Evolutionary conservation across 257 asterid genomes (phyloP).

Genomic region (Ilex aquifolium): DNA sequence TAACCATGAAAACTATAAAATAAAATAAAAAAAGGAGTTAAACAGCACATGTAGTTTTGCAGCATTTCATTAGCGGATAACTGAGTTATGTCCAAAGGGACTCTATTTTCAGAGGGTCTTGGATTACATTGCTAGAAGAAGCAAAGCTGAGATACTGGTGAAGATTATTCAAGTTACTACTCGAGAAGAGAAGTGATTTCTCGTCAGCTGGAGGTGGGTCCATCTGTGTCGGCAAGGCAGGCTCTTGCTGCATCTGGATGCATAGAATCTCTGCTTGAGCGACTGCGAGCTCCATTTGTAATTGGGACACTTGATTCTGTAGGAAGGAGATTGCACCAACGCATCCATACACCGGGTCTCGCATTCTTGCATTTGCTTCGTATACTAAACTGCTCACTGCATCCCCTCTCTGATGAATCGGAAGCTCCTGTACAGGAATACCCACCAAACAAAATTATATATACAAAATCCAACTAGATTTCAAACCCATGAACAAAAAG

Average conservation of each 20-base stretch:
- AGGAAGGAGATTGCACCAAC: slow-evolving; percentile 78
- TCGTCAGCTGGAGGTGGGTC: slow-evolving; percentile 26
- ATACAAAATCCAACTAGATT: neutral
- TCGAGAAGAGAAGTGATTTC: slow-evolving; percentile 39
- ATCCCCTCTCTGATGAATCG: slow-evolving; percentile 65
- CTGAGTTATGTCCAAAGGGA: slow-evolving; percentile 61
- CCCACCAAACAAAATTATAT: neutral
- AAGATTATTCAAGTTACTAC: slow-evolving; percentile 40
- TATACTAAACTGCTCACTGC: slow-evolving; percentile 88
- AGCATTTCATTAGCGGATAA: slow-evolving; percentile 17
- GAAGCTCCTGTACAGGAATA: slow-evolving; percentile 49
- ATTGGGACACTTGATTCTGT: slow-evolving; percentile 78
- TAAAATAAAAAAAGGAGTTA: neutral
- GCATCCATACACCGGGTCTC: slow-evolving; percentile 89
- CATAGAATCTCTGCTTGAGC: slow-evolving; percentile 85
- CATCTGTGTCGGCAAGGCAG: slow-evolving; percentile 17
- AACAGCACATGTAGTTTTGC: too few relatives aligned
- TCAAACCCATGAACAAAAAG: too few relatives aligned
- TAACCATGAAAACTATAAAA: too few relatives aligned
- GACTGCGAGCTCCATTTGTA: slow-evolving; percentile 77
- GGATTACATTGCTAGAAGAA: slow-evolving; percentile 52
- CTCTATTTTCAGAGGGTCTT: slow-evolving; percentile 87
- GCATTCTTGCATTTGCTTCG: slow-evolving; percentile 79
- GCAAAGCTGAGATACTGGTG: slow-evolving; percentile 68
- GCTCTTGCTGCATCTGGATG: slow-evolving; percentile 74